Conservation (phyloP, 1,139 yeast genomes). For the Barnettozyma hawaiiensis region DNA sequence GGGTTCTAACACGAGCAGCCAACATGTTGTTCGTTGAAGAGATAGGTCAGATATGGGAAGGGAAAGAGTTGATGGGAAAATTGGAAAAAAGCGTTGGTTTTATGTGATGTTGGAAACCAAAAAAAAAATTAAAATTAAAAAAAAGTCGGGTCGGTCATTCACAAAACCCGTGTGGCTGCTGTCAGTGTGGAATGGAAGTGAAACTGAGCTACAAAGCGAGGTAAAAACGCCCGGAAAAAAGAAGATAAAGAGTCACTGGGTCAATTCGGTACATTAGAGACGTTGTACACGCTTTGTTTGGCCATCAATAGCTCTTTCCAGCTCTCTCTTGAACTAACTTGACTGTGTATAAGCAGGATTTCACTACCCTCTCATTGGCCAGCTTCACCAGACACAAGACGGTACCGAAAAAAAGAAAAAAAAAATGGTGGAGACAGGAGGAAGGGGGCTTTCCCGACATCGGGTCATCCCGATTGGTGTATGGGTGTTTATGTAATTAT, state of each 20-base stretch:
- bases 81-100: conserved; percentile 18
- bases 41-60: background rate
- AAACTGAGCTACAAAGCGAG: too few relatives aligned
- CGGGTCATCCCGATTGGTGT: background rate
- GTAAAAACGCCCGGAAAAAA: background rate
- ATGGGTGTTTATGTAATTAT: conserved; percentile 1
- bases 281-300: background rate
- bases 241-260: background rate
- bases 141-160: conserved; percentile 2
- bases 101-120: conserved; percentile 21
- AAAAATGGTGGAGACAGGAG: too few relatives aligned
- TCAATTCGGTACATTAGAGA: too few relatives aligned
- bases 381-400: background rate
- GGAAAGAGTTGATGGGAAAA: conserved; percentile 19
- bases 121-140: too few relatives aligned
- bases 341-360: conserved; percentile 7
- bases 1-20: conserved; percentile 33
- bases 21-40: conserved; percentile 26
- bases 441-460: conserved; percentile 4
- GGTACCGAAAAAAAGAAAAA: conserved; percentile 12
- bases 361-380: conserved; percentile 9
- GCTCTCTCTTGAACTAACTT: background rate
- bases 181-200: background rate
- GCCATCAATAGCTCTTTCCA: background rate
- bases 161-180: conserved; percentile 1